Evolutionary conservation across 352 stramenopile species (phyloP).

Genomic region (Globisporangium cylindrosporum): DNA sequence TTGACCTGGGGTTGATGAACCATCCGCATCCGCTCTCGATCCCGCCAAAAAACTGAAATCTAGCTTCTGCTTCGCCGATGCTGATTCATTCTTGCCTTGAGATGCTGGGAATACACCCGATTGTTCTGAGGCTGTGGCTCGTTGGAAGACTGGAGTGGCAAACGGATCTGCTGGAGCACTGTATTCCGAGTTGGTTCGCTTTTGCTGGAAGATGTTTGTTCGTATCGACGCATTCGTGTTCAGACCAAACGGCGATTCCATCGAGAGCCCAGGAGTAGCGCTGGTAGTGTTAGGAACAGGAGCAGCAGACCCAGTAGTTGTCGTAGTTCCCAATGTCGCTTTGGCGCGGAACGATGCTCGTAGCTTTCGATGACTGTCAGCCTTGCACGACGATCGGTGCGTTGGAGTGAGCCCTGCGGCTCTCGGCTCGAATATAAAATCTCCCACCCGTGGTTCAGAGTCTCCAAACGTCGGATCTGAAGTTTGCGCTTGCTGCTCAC

Average conservation of each 20-base stretch:
- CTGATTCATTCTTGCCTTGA: background rate
- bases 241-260: constrained; percentile 31
- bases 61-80: background rate
- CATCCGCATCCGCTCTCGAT: constrained; percentile 9
- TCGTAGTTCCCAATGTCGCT: constrained; percentile 25
- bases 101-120: background rate
- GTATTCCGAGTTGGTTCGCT: constrained; percentile 22
- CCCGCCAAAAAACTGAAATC: constrained; percentile 17
- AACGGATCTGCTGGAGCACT: constrained; percentile 45
- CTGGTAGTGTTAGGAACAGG: background rate
- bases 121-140: constrained; percentile 11
- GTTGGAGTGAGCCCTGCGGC: constrained; percentile 2
- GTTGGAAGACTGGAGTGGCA: constrained; percentile 38
- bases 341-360: constrained; percentile 31
- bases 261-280: constrained; percentile 10
- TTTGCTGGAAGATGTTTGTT: constrained; percentile 29
- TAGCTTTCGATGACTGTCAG: constrained; percentile 16
- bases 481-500: background rate
- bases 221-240: constrained; percentile 14
- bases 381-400: constrained; percentile 1
- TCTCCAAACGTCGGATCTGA: background rate
- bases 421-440: constrained; percentile 16
- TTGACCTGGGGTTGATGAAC: background rate
- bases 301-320: constrained; percentile 7
- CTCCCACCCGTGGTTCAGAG: background rate